These are phyloP conservation scores for Eragrostis nindensis DNA, from an alignment of 176 grass and related monocot species.

Conservation along the genomic window DNA sequence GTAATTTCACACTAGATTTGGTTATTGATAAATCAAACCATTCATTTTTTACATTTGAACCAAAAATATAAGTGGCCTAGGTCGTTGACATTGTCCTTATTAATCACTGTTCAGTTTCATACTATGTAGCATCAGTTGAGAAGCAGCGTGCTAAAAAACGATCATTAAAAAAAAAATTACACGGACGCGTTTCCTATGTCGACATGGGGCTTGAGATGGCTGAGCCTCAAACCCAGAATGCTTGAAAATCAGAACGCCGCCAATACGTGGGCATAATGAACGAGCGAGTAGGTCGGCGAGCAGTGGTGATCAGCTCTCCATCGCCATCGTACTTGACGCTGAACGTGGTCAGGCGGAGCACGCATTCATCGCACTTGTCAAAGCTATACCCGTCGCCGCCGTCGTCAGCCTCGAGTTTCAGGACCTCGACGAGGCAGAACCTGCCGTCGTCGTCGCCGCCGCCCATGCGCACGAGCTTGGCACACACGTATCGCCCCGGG, in stretches of 20 bases:
- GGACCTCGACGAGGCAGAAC: conserved; percentile 2
- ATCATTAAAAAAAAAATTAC: too few species aligned
- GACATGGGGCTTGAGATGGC: too few species aligned
- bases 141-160: too few species aligned
- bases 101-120: too few species aligned
- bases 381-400: not conserved
- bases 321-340: not conserved
- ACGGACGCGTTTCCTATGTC: too few species aligned
- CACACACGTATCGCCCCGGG: not conserved
- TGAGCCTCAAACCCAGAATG: not conserved
- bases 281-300: not conserved
- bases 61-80: too few species aligned
- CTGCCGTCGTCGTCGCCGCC: not conserved
- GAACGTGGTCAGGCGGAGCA: not conserved
- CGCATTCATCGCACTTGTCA: not conserved
- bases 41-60: too few species aligned
- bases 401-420: not conserved
- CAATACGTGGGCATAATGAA: not conserved
- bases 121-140: too few species aligned
- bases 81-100: too few species aligned
- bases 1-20: too few species aligned
- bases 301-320: not conserved
- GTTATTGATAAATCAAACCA: too few species aligned
- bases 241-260: not conserved
- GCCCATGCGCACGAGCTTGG: not conserved